Base-by-base conservation (phyloP, 805 yeast genomes). In the Monosporozyma siamensis region DNA sequence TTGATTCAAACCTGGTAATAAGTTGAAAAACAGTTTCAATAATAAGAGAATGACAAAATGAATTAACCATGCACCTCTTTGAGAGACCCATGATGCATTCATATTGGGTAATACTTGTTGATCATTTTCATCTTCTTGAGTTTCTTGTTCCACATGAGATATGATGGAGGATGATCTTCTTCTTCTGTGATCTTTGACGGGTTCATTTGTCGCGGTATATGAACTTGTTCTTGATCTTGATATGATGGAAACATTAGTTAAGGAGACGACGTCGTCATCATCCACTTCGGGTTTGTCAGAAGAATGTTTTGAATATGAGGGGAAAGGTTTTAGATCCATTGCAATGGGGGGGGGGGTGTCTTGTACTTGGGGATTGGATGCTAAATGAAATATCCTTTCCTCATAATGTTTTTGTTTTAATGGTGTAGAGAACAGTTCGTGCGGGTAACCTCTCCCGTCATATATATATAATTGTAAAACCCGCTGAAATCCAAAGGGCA, bases 1-100 rank as follows among this genome's bases (percentile, higher is more conserved):
- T 44, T 77, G 80, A 47, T 81, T 78, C 41, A 85, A 75, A n/a
- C 82, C 79, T 1, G 95, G 90, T 34, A 90, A 68, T 48, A 87
- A 70, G 61, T 86, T 87, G 64, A 75, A 89, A 48, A 86, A 77
- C 20, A 84, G 57, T 56, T 87, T 86, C 44, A 90, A 68, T 39
- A 88, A 67, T 32, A 77, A 56, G 44, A 90, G 85, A 38, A 92
- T 74, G 23, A 88, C 94, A 39, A 92, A 70, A 64, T 90, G 98
- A 44, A 90, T 82, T 23, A 81, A 69, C 98, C 98, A 92, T 1
- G 97, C 97, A 38, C 95, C 98, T 55, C 90, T 88, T 55, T 78
- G 82, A 60, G 89, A 85, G 25, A 92, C 96, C 98, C 98, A 90
- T 52, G 80, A 80, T 22, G 97, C 97, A 61, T 92, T 92, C 65